Conservation (phyloP, 31 red algal species). For the Odonthalia washingtoniensis region DNA sequence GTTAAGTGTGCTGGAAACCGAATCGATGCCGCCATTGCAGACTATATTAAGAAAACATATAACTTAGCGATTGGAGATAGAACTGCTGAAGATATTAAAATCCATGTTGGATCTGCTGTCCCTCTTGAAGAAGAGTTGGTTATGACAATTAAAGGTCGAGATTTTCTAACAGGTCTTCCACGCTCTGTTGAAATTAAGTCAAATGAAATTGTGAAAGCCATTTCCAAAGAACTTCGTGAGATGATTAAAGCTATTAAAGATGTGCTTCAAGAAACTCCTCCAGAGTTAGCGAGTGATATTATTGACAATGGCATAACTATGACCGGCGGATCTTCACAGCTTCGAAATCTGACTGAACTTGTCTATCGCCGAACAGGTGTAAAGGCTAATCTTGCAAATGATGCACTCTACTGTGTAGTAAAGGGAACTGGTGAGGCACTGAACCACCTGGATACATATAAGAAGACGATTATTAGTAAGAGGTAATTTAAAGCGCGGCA, state of each 20-base stretch:
- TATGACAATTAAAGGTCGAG: conserved; percentile 33
- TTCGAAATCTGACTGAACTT: conserved; percentile 15
- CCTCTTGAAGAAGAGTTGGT: background rate
- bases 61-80: conserved; percentile 30
- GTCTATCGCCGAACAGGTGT: conserved; percentile 16
- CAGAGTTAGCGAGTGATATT: conserved; percentile 38
- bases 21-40: conserved; percentile 25
- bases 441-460: conserved; percentile 26
- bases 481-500: background rate
- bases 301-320: conserved; percentile 25
- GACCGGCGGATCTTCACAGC: conserved; percentile 16
- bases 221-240: conserved; percentile 14
- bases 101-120: conserved; percentile 10
- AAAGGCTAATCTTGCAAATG: conserved; percentile 6
- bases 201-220: conserved; percentile 21
- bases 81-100: conserved; percentile 49
- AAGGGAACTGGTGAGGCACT: conserved; percentile 21
- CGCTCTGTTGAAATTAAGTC: conserved; percentile 19
- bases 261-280: conserved; percentile 19
- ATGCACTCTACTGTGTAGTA: conserved; percentile 19
- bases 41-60: conserved; percentile 19
- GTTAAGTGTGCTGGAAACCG: conserved; percentile 23
- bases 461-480: conserved; percentile 6
- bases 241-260: conserved; percentile 30
- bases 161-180: conserved; percentile 27